Evolutionary conservation across 177 flowering plant genomes (phyloP).

Genomic region (Tripterygium wilfordii): DNA sequence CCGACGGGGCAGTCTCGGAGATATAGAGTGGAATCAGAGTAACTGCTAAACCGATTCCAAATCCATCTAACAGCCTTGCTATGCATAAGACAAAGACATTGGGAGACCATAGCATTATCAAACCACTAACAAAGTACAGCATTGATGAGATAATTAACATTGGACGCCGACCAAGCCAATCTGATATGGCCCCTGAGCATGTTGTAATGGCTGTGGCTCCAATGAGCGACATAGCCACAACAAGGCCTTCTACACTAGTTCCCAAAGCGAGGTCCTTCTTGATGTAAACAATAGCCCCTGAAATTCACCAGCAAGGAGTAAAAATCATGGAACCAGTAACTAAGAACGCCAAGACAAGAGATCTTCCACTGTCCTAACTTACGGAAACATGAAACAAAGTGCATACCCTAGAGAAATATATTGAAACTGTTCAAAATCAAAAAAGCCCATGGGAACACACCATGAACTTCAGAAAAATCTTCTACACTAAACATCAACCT

Average conservation of each 20-base stretch:
- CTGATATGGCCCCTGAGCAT: conserved; percentile 36
- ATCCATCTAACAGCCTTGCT: conserved; percentile 38
- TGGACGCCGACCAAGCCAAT: conserved; percentile 37
- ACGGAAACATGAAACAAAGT: too few species aligned
- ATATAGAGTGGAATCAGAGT: conserved; percentile 39
- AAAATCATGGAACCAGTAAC: background rate
- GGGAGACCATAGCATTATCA: conserved; percentile 46
- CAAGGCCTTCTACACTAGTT: conserved; percentile 32
- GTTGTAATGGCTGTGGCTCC: conserved; percentile 42
- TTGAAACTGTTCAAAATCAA: too few species aligned
- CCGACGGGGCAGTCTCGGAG: conserved; percentile 44
- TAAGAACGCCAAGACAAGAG: background rate
- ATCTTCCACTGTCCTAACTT: background rate
- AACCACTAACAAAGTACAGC: conserved; percentile 31
- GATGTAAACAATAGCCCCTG: conserved; percentile 39
- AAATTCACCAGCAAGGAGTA: background rate
- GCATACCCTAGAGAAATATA: too few species aligned
- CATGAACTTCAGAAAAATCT: too few species aligned
- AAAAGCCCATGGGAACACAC: too few species aligned
- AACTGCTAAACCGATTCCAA: conserved; percentile 38
- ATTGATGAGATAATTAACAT: conserved; percentile 35
- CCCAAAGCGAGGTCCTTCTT: conserved; percentile 27
- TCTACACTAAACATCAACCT: too few species aligned
- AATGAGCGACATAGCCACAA: conserved; percentile 43
- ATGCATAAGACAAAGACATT: conserved; percentile 32